These are phyloP conservation scores for Sphagnum magellanicum DNA, from an alignment of 228 moss, liverwort and hornwort genomes.

Conservation along the genomic window DNA sequence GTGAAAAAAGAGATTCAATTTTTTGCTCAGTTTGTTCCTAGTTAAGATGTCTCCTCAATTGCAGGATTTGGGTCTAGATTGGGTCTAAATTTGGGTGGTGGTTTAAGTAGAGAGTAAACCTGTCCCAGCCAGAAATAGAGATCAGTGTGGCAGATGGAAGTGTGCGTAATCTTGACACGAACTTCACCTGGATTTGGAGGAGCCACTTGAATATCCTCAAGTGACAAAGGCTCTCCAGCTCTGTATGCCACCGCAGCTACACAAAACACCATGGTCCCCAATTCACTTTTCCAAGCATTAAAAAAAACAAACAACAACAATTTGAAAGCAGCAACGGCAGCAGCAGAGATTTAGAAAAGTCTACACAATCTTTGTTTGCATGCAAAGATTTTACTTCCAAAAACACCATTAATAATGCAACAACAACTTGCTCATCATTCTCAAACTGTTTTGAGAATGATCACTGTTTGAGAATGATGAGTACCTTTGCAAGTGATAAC, in stretches of 20 bases:
- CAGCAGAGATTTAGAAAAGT: too few species aligned
- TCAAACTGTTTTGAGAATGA: background rate
- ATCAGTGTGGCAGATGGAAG: conserved; percentile 44
- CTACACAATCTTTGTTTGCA: background rate
- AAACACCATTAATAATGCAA: background rate
- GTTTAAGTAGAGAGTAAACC: conserved; percentile 6
- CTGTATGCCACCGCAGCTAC: conserved; percentile 41
- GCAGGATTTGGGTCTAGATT: too few species aligned
- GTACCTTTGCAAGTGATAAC: conserved; percentile 9
- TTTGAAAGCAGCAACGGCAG: too few species aligned
- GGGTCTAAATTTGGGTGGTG: too few species aligned
- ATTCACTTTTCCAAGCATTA: too few species aligned
- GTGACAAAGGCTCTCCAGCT: conserved; percentile 16
- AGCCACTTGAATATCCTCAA: conserved; percentile 43
- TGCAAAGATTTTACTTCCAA: background rate
- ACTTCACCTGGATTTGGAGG: conserved; percentile 43
- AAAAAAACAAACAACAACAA: background rate
- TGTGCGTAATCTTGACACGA: conserved; percentile 30
- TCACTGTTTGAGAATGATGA: background rate
- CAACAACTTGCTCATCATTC: background rate
- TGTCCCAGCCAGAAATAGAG: conserved; percentile 36
- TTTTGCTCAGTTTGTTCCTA: too few species aligned
- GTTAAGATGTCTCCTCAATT: too few species aligned
- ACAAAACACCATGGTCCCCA: background rate
- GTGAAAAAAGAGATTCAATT: too few species aligned